Evolutionary conservation across 805 yeast genomes (phyloP), one percentile per base, ranked within the genome.

Genomic region (Starmerella vaccinii): DNA sequence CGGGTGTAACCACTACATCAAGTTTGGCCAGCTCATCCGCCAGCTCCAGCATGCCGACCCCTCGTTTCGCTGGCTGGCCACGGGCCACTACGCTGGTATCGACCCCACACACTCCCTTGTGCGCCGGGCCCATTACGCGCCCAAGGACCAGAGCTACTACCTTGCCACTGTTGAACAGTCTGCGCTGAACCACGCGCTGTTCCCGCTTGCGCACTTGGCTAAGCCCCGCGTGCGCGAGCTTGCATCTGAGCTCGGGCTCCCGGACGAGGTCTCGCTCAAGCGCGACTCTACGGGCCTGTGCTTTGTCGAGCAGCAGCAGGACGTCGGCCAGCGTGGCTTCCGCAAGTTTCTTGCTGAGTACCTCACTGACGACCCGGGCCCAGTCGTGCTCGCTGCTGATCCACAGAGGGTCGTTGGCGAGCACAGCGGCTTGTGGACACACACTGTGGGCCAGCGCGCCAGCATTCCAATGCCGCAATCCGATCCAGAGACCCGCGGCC

Each of bases 271-370:
- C 1, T 87, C 89, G 1, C 62, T 68, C n/a, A 88, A 88, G 60
- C 92, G 87, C 0, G 98, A 92, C 63, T 88, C 97, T 1, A 95
- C 85, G 63, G 98, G 98, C 0, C 72, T 92, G 9, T 92, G 98
- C 63, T 92, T 92, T 71, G 96, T 92, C 8, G 75, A 77, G 34
- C 83, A 76, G 51, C 53, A 52, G 44, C 27, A 35, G n/a, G 55
- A 54, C 13, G 49, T 48, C 10, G 73, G 78, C 9, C 81, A 78
- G 57, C 47, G 53, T 10, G 61, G 67, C 18, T 87, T 89, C 63
- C 71, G 80, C 21, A 76, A 77, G 49, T 92, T 92, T 60, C 67
- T 90, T 26, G 71, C 74, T 51, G 90, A 88, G 56, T 92, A 82
- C 61, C 71, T 90, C 3, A 76, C 73, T 12, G 81, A 83, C 1